Evolutionary conservation across 2,329 filamentous ascomycete species (phyloP), one percentile per base, ranked within the genome.

Genomic region (Fulvia fulva): DNA sequence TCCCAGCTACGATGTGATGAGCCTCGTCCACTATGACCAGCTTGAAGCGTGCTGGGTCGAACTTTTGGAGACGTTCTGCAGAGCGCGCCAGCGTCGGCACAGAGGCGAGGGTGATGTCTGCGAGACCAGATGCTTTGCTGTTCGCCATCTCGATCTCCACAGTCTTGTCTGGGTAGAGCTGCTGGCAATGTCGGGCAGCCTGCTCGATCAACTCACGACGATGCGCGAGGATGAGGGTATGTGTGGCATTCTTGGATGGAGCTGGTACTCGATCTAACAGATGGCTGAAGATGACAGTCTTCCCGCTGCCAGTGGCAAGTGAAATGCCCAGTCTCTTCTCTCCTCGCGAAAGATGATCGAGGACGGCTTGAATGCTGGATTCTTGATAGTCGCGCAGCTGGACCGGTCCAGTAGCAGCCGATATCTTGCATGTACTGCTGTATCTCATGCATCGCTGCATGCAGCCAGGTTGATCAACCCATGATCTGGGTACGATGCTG

Each of bases 241-340:
- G 90, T 1, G 84, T 84, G 22, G 87, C 87, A 60, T 76, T 71
- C 28, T 81, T 72, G 53, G 79, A 77, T 11, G 78, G 79, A 5
- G 86, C 75, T 53, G 78, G 74, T 52, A 97, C 80, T 58, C 89
- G 87, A 68, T 90, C 86, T 62, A 99, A 96, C 47, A 99, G 82
- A 71, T 96, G 91, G 12, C 93, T 97, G 77, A 99, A 99, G 67
- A 99, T 92, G 70, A 99, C 63, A 12, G 91, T 96, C 73, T 96
- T 96, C 6, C 91, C 91, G 63, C 89, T 86, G 1, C 91, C 91
- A 2, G 91, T 96, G 1, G 91, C 91, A 22, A 96, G 74, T 0
- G 91, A 96, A 8, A 96, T 82, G 0, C 91, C 91, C 1, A 96
- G 77, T 16, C 91, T 82, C 66, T 89, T 90, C 64, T 91, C 83